phyloP scores from a whole-genome alignment of 441 rosid species.

The Eruca vesicaria region DNA sequence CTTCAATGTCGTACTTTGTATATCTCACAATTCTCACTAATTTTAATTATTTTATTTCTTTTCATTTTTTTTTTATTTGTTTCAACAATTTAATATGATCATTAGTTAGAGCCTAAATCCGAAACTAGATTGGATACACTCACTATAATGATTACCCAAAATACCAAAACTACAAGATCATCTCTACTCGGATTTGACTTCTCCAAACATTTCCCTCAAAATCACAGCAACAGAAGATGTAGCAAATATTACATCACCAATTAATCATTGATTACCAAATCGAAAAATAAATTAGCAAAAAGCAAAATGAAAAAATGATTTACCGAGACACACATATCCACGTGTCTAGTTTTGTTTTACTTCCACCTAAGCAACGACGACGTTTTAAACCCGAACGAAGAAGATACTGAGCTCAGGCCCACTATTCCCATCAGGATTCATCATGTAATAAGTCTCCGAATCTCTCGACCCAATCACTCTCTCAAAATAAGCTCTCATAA shows the following conservation, averaged over 20 bases:
- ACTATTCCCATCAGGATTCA: conserved; percentile 68
- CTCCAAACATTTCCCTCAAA: not conserved
- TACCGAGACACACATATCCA: not conserved
- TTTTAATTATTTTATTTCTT: too few relatives aligned
- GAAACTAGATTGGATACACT: not conserved
- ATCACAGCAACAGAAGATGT: not conserved
- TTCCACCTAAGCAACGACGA: not conserved
- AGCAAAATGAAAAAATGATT: not conserved
- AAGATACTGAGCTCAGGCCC: conserved; percentile 65
- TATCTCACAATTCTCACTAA: too few relatives aligned
- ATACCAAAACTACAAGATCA: not conserved
- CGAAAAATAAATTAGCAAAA: not conserved
- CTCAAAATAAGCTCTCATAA: conserved; percentile 82
- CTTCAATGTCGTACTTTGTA: too few relatives aligned
- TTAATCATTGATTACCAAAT: conserved; percentile 4
- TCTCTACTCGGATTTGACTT: not conserved
- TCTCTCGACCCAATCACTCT: conserved; percentile 79
- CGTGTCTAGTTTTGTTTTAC: not conserved
- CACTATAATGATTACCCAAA: conserved; percentile 2
- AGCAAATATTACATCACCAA: conserved; percentile 2
- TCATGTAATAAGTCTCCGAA: conserved; percentile 85
- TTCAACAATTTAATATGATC: too few relatives aligned
- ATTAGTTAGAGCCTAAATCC: too few relatives aligned
- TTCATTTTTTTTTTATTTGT: too few relatives aligned
- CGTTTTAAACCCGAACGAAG: conserved; percentile 36